These are phyloP conservation scores for Mortierella claussenii DNA, from an alignment of 192 early-diverging fungal genomes.

Conservation along the genomic window DNA sequence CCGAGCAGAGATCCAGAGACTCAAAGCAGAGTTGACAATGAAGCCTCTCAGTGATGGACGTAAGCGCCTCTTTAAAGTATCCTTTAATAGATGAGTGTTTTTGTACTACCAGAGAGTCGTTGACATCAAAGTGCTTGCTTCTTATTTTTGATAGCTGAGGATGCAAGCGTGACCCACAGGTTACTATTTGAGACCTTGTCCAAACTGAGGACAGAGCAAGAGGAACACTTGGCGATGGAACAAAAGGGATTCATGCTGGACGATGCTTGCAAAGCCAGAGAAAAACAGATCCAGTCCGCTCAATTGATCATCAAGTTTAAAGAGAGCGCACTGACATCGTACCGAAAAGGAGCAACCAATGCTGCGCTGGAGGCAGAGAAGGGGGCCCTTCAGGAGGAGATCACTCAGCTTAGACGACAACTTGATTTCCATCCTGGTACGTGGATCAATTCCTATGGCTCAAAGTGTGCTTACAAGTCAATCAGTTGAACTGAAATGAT, in stretches of 20 bases:
- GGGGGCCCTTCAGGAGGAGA: conserved; percentile 36
- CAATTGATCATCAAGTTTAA: conserved; percentile 50
- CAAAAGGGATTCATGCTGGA: conserved; percentile 59
- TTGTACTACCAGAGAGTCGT: too few relatives aligned
- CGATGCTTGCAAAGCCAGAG: conserved; percentile 46
- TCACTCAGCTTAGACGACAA: conserved; percentile 33
- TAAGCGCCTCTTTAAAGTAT: background rate
- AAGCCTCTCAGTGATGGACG: conserved; percentile 18
- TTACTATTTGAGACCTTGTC: conserved; percentile 62
- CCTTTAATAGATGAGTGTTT: too few relatives aligned
- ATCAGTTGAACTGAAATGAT: too few relatives aligned
- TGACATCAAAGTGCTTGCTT: too few relatives aligned
- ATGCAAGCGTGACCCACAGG: conserved; percentile 53
- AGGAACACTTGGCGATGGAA: conserved; percentile 56
- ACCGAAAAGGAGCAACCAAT: conserved; percentile 34
- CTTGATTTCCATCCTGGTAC: conserved; percentile 54
- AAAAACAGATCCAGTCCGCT: conserved; percentile 41
- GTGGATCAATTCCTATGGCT: too few relatives aligned
- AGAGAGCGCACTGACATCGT: conserved; percentile 32
- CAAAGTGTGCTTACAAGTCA: too few relatives aligned
- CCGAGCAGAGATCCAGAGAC: conserved; percentile 66
- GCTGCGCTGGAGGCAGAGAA: conserved; percentile 43
- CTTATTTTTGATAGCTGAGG: conserved; percentile 30
- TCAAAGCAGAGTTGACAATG: conserved; percentile 60
- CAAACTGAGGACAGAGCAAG: conserved; percentile 59